Evolutionary conservation across 768 basidiomycete species (phyloP).

Genomic region (Serendipita vermifera): DNA sequence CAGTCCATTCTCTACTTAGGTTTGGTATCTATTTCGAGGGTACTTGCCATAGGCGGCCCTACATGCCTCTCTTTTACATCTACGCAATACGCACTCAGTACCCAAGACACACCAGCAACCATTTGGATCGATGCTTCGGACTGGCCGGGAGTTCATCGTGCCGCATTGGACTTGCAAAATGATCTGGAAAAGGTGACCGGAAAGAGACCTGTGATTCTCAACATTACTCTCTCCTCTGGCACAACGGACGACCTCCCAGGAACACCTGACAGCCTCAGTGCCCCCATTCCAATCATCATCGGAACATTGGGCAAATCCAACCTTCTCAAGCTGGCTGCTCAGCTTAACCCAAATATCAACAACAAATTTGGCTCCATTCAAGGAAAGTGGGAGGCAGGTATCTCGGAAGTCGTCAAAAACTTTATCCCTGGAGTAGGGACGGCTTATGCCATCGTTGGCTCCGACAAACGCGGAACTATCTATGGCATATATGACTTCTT

Average conservation of each 20-base stretch:
- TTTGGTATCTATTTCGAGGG: neutral
- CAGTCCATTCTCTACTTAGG: slow-evolving; percentile 1
- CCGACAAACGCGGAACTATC: slow-evolving; percentile 57
- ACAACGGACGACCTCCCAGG: slow-evolving; percentile 14
- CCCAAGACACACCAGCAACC: neutral
- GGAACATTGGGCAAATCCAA: slow-evolving; percentile 50
- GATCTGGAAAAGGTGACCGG: slow-evolving; percentile 53
- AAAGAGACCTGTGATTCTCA: slow-evolving; percentile 35
- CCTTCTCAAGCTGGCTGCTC: slow-evolving; percentile 28
- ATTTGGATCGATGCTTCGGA: slow-evolving; percentile 23
- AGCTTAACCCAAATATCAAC: slow-evolving; percentile 38
- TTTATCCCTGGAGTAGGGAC: slow-evolving; percentile 37
- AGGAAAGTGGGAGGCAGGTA: slow-evolving; percentile 56
- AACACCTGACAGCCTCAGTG: slow-evolving; percentile 16
- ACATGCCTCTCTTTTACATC: slow-evolving; percentile 8
- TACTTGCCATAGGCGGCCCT: neutral
- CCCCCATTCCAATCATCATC: slow-evolving; percentile 41
- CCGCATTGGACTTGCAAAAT: slow-evolving; percentile 43
- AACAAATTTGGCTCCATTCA: slow-evolving; percentile 44
- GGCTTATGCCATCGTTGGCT: slow-evolving; percentile 55
- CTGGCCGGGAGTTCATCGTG: slow-evolving; percentile 51
- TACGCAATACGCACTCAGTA: slow-evolving; percentile 1
- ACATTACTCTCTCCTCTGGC: slow-evolving; percentile 32
- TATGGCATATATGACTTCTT: slow-evolving; percentile 54
- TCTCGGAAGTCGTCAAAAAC: slow-evolving; percentile 38